Percentiles rank a stretch among this genome's conserved stretches.
Evolutionary conservation across 495 filamentous ascomycete species (phyloP).

Genomic region (Jackrogersella minutella): DNA sequence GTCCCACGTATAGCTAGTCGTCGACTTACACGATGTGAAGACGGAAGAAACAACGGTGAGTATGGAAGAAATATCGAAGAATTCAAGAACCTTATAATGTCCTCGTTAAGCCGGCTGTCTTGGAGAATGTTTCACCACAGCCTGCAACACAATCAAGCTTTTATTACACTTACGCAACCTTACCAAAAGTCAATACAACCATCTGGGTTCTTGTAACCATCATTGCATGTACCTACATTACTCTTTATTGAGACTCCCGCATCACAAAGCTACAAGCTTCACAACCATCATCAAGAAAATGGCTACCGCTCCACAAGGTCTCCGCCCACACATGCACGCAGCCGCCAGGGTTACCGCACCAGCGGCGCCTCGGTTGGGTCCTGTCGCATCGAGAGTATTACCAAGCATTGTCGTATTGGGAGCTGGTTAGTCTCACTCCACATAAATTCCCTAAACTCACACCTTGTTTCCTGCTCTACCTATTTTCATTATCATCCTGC

Average conservation of each 20-base stretch:
- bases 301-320: slow-evolving; percentile 35
- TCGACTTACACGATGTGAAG: slow-evolving; percentile 30
- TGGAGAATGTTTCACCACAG: slow-evolving; percentile 32
- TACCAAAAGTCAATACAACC: slow-evolving; percentile 9
- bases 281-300: slow-evolving; percentile 24
- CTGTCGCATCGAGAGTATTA: slow-evolving; percentile 37
- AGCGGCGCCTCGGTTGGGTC: slow-evolving; percentile 25
- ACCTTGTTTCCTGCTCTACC: no score
- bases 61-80: slow-evolving; percentile 16
- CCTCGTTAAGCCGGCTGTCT: slow-evolving; percentile 21
- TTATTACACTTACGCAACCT: slow-evolving; percentile 22
- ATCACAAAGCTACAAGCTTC: slow-evolving; percentile 11
- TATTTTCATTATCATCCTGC: neutral
- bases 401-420: slow-evolving; percentile 43
- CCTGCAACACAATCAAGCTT: slow-evolving; percentile 31
- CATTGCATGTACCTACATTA: slow-evolving; percentile 38
- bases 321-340: slow-evolving; percentile 39
- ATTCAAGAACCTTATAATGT: slow-evolving; percentile 36
- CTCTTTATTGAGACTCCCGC: slow-evolving; percentile 25
- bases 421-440: slow-evolving; percentile 34
- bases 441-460: no score
- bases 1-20: slow-evolving; percentile 20
- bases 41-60: slow-evolving; percentile 7
- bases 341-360: slow-evolving; percentile 26
- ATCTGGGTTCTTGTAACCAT: slow-evolving; percentile 5